phyloP scores from a whole-genome alignment of 345 rosid species.

The Camelina hispida region DNA sequence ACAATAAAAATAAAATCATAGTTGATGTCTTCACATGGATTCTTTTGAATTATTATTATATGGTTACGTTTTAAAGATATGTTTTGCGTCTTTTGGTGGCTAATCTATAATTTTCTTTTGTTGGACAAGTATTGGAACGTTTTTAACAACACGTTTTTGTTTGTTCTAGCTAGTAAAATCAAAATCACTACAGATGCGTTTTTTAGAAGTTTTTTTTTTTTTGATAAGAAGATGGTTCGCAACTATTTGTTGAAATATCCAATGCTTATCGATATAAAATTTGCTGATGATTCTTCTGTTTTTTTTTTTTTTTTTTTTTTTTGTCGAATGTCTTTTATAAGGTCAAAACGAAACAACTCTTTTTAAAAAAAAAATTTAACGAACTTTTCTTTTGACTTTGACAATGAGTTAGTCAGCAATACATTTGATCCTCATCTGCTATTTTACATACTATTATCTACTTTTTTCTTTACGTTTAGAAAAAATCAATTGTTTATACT shows the following conservation, averaged over 20 bases:
- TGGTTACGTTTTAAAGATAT: not conserved
- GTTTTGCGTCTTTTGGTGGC: constrained; percentile 16
- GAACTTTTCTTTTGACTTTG: constrained; percentile 32
- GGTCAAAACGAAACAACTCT: constrained; percentile 8
- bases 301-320: no score
- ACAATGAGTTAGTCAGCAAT: not conserved
- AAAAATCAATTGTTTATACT: not conserved
- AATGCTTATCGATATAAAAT: no score
- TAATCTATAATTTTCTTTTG: not conserved
- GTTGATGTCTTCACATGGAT: not conserved
- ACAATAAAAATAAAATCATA: constrained; percentile 5
- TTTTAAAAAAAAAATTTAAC: no score
- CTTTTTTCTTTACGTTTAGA: not conserved
- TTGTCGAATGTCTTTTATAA: no score
- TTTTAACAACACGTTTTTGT: no score
- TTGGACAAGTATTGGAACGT: not conserved
- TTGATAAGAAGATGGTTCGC: no score
- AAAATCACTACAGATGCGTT: no score
- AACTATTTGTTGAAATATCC: not conserved
- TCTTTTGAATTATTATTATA: not conserved
- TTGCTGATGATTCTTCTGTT: not conserved
- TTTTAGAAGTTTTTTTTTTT: no score
- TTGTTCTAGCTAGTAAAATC: no score
- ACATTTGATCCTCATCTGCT: not conserved
- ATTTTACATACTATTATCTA: not conserved